Evolutionary conservation across 768 basidiomycete species (phyloP), one percentile per base, ranked within the genome.

Genomic region (Auriculariales sp.): DNA sequence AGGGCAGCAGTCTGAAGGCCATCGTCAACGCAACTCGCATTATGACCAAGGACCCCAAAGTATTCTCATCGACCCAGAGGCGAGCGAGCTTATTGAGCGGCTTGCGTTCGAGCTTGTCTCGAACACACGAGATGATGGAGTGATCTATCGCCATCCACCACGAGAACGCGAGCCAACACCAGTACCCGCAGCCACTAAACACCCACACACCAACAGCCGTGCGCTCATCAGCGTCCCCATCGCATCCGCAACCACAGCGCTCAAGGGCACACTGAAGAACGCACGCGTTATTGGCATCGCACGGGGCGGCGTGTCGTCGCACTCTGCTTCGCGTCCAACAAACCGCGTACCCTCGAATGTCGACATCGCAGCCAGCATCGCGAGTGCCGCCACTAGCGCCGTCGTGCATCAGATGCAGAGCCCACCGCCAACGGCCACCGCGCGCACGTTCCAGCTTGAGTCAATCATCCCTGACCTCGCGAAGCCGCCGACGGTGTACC

Each of bases 401-500:
- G 19, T 25, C 22, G 19, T 6, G 39, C 28, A 15, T 44, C 53
- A 6, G 35, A 42, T 22, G 44, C 44, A 11, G 27, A 55, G 15
- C 57, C 51, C 63, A 1, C 57, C 64, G 27, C 54, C 61, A 4
- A 52, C 55, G 10, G 52, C 58, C 6, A 45, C 53, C 24, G 49
- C 25, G 49, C 67, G 48, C 25, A 67, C 30, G 56, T 58, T 24
- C 50, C 58, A 22, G 36, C 30, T 61, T 31, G 85, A 89, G 58
- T 82, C 81, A 10, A 91, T 92, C 53, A 85, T 91, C 35, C 86
- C 89, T 0, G 81, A 74, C 1, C 78, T 68, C 9, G 71, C 83
- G 15, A 87, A 86, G 59, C 89, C 87, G 0, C 87, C 89, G 0
- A 90, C 87, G 0, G 82, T 90, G 30, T 86, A 87, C 56, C 77